phyloP scores from a whole-genome alignment of 1,284 basidiomycete genomes.

The Psilocybe mexicana region DNA sequence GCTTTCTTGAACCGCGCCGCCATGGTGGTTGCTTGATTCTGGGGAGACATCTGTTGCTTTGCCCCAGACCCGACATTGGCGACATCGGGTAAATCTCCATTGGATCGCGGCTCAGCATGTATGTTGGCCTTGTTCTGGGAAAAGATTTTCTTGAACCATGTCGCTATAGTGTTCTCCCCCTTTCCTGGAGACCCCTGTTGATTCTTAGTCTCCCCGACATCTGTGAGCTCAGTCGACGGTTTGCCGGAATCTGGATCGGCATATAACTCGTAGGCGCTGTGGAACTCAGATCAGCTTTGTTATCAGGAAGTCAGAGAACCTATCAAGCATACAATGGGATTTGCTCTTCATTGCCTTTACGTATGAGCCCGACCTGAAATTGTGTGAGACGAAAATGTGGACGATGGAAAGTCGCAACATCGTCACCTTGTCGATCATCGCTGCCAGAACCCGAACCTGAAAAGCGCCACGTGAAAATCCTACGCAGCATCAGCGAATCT shows the following conservation, averaged over 20 bases:
- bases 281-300: too few relatives aligned
- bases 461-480: not conserved
- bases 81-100: too few relatives aligned
- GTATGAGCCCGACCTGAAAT: conserved; percentile 35
- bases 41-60: too few relatives aligned
- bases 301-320: too few relatives aligned
- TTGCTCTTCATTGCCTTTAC: conserved; percentile 34
- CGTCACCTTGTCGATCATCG: not conserved
- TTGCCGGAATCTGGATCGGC: conserved; percentile 5
- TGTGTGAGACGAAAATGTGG: not conserved
- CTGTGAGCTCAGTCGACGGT: not conserved
- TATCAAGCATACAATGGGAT: conserved; percentile 43
- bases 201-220: not conserved
- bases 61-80: too few relatives aligned
- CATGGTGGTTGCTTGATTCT: too few relatives aligned
- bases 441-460: not conserved
- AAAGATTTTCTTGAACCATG: too few relatives aligned
- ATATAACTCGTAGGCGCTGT: conserved; percentile 35
- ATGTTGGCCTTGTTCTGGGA: too few relatives aligned
- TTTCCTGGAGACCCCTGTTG: not conserved
- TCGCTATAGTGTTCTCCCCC: too few relatives aligned
- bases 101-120: too few relatives aligned
- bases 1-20: conserved; percentile 12
- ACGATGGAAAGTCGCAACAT: not conserved
- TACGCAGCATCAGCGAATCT: not conserved